Evolutionary conservation across 2,329 filamentous ascomycete species (phyloP).

Genomic region (Hypoxylon sp.): DNA sequence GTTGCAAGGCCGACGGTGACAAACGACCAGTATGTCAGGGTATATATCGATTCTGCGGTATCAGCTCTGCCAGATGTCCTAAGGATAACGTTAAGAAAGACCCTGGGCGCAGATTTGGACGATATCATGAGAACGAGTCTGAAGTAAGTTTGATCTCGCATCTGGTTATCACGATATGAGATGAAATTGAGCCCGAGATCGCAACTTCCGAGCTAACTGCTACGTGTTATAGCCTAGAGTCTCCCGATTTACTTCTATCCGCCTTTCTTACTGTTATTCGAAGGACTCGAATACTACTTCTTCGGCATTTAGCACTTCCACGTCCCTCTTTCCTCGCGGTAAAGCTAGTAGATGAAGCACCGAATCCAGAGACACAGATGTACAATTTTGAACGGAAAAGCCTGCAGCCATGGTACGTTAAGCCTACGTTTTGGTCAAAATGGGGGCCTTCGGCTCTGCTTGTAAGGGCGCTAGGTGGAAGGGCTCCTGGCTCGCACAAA

Average conservation of each 20-base stretch:
- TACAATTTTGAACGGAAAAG: conserved; percentile 15
- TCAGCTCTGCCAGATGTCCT: conserved; percentile 44
- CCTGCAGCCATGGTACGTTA: conserved; percentile 19
- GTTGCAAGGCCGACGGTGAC: conserved; percentile 50
- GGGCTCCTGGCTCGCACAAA: neutral
- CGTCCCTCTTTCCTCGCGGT: neutral
- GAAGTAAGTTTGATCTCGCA: conserved; percentile 1
- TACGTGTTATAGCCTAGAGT: neutral
- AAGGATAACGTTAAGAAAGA: neutral
- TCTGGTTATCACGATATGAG: neutral
- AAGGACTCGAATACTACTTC: neutral
- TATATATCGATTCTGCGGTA: conserved; percentile 54
- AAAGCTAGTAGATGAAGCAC: neutral
- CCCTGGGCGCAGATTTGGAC: neutral
- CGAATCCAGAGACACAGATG: conserved; percentile 5
- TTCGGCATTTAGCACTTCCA: neutral
- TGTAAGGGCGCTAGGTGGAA: neutral
- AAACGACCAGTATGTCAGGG: conserved; percentile 53
- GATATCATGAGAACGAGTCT: conserved; percentile 1
- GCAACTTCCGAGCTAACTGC: neutral
- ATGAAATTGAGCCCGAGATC: neutral
- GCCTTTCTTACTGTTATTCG: neutral
- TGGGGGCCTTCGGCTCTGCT: conserved; percentile 2
- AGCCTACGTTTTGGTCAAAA: neutral
- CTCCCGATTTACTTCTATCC: neutral